A percentile compares a stretch with the other conserved stretches of the same genome.
These are phyloP conservation scores for Leptographium wingfieldii DNA, from an alignment of 2,329 filamentous ascomycete species.

Conservation along the genomic window DNA sequence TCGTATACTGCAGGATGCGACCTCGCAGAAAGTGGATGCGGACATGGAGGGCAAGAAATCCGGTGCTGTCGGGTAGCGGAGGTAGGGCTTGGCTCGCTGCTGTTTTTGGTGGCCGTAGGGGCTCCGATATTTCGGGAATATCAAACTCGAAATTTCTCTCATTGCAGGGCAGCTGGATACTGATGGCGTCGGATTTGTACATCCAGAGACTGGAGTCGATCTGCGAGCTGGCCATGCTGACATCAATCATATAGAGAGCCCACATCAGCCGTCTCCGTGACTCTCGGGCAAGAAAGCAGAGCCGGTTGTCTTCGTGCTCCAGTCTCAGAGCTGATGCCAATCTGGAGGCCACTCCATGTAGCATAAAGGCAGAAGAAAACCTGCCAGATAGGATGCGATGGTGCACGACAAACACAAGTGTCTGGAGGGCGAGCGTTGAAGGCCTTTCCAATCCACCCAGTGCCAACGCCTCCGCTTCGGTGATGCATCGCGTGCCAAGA, in stretches of 20 bases:
- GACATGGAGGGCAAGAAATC: slow-evolving; percentile 42
- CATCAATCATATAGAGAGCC: slow-evolving; percentile 35
- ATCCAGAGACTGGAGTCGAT: slow-evolving; percentile 33
- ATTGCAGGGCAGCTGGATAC: slow-evolving; percentile 35
- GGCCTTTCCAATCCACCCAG: slow-evolving; percentile 40
- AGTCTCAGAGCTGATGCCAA: slow-evolving; percentile 36
- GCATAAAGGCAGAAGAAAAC: slow-evolving; percentile 34
- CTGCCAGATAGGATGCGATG: slow-evolving; percentile 32
- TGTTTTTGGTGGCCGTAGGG: slow-evolving; percentile 30
- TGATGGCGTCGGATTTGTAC: slow-evolving; percentile 25
- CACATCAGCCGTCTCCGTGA: slow-evolving; percentile 34
- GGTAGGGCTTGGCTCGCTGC: slow-evolving; percentile 26
- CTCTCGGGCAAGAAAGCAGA: slow-evolving; percentile 31
- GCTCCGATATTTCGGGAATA: slow-evolving; percentile 40
- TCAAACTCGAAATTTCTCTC: slow-evolving; percentile 44
- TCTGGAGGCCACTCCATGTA: slow-evolving; percentile 31
- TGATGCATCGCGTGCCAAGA: slow-evolving; percentile 40
- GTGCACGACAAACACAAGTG: slow-evolving; percentile 32
- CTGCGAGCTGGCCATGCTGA: slow-evolving; percentile 32
- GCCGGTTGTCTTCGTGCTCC: slow-evolving; percentile 33
- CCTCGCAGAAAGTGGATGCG: slow-evolving; percentile 43
- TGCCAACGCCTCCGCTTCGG: slow-evolving; percentile 40
- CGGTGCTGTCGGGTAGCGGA: slow-evolving; percentile 38
- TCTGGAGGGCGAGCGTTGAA: slow-evolving; percentile 42
- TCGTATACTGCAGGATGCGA: slow-evolving; percentile 40